A percentile compares a stretch with the other conserved stretches of the same genome.
Conservation (phyloP, 805 yeast species). For the Cyberlindnera maritima region DNA sequence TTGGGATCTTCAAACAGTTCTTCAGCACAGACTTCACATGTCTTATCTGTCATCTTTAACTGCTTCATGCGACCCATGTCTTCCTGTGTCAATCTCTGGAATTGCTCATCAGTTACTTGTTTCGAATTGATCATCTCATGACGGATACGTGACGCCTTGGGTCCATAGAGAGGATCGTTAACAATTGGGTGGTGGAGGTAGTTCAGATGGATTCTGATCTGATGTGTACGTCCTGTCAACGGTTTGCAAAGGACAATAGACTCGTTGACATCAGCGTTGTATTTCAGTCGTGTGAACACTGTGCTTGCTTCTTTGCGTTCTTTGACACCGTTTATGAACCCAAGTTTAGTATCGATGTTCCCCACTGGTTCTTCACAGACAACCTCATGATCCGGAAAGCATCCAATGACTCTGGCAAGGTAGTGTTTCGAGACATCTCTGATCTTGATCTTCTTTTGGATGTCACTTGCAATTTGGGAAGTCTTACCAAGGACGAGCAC, state of each 20-base stretch:
- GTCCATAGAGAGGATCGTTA: slow-evolving; percentile 75
- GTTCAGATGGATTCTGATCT: slow-evolving; percentile 90
- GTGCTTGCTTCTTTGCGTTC: slow-evolving; percentile 71
- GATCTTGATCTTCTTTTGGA: slow-evolving; percentile 61
- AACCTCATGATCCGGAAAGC: slow-evolving; percentile 62
- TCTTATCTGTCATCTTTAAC: slow-evolving; percentile 11
- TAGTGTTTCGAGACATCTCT: slow-evolving; percentile 78
- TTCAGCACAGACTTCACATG: slow-evolving; percentile 23
- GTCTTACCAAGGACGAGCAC: slow-evolving; percentile 59
- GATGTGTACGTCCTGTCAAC: slow-evolving; percentile 91
- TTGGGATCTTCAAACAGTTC: slow-evolving; percentile 16
- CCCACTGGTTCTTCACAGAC: slow-evolving; percentile 66
- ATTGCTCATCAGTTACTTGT: slow-evolving; percentile 12
- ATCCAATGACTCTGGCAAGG: slow-evolving; percentile 83
- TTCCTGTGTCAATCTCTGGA: slow-evolving; percentile 14
- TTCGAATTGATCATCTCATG: slow-evolving; percentile 12
- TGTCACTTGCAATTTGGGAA: slow-evolving; percentile 33
- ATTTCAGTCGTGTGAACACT: slow-evolving; percentile 38
- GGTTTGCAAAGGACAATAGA: slow-evolving; percentile 79
- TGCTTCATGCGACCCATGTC: slow-evolving; percentile 9
- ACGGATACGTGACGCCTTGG: slow-evolving; percentile 12
- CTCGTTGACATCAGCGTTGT: slow-evolving; percentile 26
- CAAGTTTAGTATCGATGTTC: slow-evolving; percentile 69
- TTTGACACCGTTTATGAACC: slow-evolving; percentile 44
- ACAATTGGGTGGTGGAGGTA: slow-evolving; percentile 83